Evolutionary conservation across 2,329 filamentous ascomycete genomes (phyloP).

Genomic region (Aureobasidium sp.): DNA sequence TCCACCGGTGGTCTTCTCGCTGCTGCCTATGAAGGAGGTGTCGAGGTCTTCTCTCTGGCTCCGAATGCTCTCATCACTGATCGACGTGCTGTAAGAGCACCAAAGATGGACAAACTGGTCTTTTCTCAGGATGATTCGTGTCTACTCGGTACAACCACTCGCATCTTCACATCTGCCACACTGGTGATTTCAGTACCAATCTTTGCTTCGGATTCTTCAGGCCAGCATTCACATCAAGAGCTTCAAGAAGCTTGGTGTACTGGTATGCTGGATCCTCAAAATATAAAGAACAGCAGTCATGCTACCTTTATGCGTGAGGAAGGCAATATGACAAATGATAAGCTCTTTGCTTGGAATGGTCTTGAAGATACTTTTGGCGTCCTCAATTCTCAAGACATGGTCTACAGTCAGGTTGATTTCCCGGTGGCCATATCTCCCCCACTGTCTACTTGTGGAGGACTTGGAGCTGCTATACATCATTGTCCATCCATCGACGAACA

Average conservation of each 20-base stretch:
- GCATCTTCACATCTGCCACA: slow-evolving; percentile 39
- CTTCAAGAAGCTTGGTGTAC: slow-evolving; percentile 43
- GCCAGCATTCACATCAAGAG: slow-evolving; percentile 37
- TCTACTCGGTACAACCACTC: slow-evolving; percentile 39
- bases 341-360: slow-evolving; percentile 41
- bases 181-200: slow-evolving; percentile 40
- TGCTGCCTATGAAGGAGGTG: slow-evolving; percentile 87
- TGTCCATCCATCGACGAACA: slow-evolving; percentile 39
- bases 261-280: slow-evolving; percentile 40
- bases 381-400: slow-evolving; percentile 36
- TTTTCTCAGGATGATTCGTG: slow-evolving; percentile 43
- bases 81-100: slow-evolving; percentile 37
- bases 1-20: slow-evolving; percentile 84
- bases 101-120: slow-evolving; percentile 37
- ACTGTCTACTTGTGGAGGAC: slow-evolving; percentile 39
- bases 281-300: slow-evolving; percentile 42
- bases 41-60: slow-evolving; percentile 83
- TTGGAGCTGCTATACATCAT: slow-evolving; percentile 40
- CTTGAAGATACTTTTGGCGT: slow-evolving; percentile 41
- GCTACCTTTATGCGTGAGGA: slow-evolving; percentile 39
- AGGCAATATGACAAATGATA: slow-evolving; percentile 34
- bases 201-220: slow-evolving; percentile 34
- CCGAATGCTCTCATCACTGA: slow-evolving; percentile 55
- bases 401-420: slow-evolving; percentile 40
- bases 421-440: slow-evolving; percentile 42